Percentiles rank a stretch among this genome's conserved stretches.
Conservation (phyloP, 139 green algal species). For the Trebouxia sp. region DNA sequence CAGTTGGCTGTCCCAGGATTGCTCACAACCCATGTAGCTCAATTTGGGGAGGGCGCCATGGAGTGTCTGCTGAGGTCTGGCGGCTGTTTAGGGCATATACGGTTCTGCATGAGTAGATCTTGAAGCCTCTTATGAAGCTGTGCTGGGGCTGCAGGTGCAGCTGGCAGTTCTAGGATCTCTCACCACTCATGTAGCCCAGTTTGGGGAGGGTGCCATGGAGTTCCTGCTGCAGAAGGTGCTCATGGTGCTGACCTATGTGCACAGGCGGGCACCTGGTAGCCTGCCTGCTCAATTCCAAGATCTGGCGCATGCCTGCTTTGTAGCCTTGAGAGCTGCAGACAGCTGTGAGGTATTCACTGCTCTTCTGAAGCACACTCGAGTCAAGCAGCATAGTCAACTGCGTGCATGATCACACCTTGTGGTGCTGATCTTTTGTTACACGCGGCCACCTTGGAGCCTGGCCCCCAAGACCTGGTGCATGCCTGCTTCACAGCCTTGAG, state of each 20-base stretch:
- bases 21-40: not conserved
- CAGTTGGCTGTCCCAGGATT: constrained; percentile 20
- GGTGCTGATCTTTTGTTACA: constrained; percentile 23
- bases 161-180: constrained; percentile 30
- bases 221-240: constrained; percentile 42
- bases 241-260: constrained; percentile 29
- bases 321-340: constrained; percentile 22
- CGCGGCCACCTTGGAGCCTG: not conserved
- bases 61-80: constrained; percentile 34
- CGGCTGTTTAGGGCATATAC: no score
- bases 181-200: not conserved
- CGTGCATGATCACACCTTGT: no score
- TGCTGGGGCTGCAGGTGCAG: constrained; percentile 26
- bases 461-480: constrained; percentile 11
- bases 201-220: not conserved
- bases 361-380: no score
- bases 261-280: constrained; percentile 4
- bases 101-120: no score
- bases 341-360: constrained; percentile 34
- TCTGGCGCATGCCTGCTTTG: constrained; percentile 15
- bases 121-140: not conserved
- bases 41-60: not conserved
- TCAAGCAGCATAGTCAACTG: no score
- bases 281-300: constrained; percentile 29
- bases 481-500: constrained; percentile 23